phyloP scores from a whole-genome alignment of 2,329 filamentous ascomycete species.

The Fusarium buxicola region DNA sequence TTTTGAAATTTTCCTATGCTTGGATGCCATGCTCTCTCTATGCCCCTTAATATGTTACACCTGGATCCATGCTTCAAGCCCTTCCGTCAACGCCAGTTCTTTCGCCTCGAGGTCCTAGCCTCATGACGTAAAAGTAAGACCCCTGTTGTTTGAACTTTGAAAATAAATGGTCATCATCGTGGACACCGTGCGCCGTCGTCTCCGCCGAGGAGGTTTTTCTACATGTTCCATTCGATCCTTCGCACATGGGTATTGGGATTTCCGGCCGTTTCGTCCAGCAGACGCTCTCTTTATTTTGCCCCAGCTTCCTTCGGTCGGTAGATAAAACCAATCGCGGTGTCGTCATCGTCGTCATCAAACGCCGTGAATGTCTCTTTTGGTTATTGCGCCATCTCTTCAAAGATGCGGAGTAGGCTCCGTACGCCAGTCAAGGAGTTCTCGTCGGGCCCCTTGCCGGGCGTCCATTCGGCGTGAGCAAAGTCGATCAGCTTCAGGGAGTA shows the following conservation, averaged over 20 bases:
- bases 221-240: conserved; percentile 39
- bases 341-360: conserved; percentile 39
- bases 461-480: conserved; percentile 93
- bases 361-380: conserved; percentile 18
- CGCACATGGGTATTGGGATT: conserved; percentile 45
- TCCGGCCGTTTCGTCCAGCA: conserved; percentile 39
- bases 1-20: not conserved
- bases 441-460: conserved; percentile 83
- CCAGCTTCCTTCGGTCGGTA: conserved; percentile 13
- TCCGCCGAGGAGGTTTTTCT: conserved; percentile 41
- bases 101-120: not conserved
- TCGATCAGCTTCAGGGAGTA: conserved; percentile 91
- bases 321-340: conserved; percentile 15
- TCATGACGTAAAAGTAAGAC: not conserved
- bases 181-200: conserved; percentile 39
- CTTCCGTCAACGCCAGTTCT: conserved; percentile 32
- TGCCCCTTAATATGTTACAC: conserved; percentile 4
- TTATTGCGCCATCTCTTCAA: conserved; percentile 70
- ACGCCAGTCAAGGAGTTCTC: conserved; percentile 84
- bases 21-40: conserved; percentile 2
- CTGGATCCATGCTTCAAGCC: not conserved
- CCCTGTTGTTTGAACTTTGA: conserved; percentile 1
- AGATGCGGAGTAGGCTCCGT: conserved; percentile 75
- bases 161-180: conserved; percentile 38
- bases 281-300: conserved; percentile 29